Evolutionary conservation across 2,329 filamentous ascomycete genomes (phyloP).

Genomic region (Sclerotinia sclerotiorum): DNA sequence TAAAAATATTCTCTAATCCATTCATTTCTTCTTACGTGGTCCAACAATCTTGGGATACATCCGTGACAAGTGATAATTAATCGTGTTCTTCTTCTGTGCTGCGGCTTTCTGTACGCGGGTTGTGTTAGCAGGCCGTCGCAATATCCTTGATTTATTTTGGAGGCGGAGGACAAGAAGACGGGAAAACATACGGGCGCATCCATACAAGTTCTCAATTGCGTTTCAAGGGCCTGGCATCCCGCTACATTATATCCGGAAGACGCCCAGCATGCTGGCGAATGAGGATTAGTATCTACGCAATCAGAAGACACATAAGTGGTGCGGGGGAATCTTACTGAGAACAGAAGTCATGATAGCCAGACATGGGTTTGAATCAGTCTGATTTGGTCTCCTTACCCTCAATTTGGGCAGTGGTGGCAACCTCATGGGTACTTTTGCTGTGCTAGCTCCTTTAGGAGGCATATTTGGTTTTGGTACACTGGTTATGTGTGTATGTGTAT

Average conservation of each 20-base stretch:
- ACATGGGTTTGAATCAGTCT: constrained; percentile 62
- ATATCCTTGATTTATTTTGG: neutral
- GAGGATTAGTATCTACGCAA: neutral
- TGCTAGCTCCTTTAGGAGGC: constrained; percentile 40
- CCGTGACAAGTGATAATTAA: constrained; percentile 88
- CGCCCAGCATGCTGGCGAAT: constrained; percentile 72
- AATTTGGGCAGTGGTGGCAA: constrained; percentile 62
- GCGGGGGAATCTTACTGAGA: constrained; percentile 51
- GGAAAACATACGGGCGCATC: constrained; percentile 66
- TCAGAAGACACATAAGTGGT: no score
- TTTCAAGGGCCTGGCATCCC: constrained; percentile 60
- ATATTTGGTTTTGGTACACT: constrained; percentile 25
- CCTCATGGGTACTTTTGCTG: constrained; percentile 39
- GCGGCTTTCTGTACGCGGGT: constrained; percentile 50
- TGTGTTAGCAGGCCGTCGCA: neutral
- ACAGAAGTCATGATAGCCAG: constrained; percentile 65
- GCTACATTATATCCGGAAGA: constrained; percentile 68
- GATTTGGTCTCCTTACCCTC: constrained; percentile 63
- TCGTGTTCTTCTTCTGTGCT: constrained; percentile 66
- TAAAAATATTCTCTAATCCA: neutral
- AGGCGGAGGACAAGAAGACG: neutral
- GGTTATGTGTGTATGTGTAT: neutral
- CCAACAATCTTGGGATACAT: constrained; percentile 73
- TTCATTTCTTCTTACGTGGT: constrained; percentile 63
- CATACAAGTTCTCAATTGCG: constrained; percentile 69